Base-by-base conservation (phyloP, 2,329 filamentous ascomycete genomes). In the Penicillium sp. region DNA sequence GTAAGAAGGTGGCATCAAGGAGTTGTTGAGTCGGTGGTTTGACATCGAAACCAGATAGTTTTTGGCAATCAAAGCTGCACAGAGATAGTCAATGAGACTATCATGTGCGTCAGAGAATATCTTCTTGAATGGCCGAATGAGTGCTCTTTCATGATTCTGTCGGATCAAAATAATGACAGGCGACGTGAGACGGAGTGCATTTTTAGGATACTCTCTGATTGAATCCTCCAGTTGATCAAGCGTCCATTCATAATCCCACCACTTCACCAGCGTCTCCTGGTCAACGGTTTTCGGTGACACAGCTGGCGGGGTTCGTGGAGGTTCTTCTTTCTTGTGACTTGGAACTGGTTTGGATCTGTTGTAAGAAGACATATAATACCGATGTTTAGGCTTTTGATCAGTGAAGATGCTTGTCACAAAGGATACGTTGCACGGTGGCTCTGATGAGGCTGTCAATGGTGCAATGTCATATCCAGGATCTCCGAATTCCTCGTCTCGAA, bases 221-320 rank as follows among this genome's bases (percentile, higher is more conserved):
- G 69, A 72, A 24, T 69, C 63, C 12, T 74, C 71, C 23, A 74
- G 64, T 59, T 74, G 69, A 30, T 72, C 68, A 1, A 74, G 62
- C 5, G 71, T 69, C 72, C 72, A 74, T 56, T 74, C 71, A 47
- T 73, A 68, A 52, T 73, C 68, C 68, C 70, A 70, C 60, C 66
- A 66, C 47, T 68, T 72, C 35, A 66, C 64, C 12, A 67, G 40
- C 28, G 65, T 63, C 21, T 66, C 66, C 35, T 68, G 66, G 7
- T 70, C 66, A 1, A 64, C 65, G 3, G 58, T 62, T 11, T 60
- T 62, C 2, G 69, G 67, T 1, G 60, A 61, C 2, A 55, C 46
- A 14, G 57, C 45, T 53, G 53, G 57, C 35, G 57, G 53, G 23
- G 57, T 59, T 11, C 35, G 53, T 20, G 56, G 56, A 24, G 26